Evolutionary conservation across 176 grass and related monocot genomes (phyloP), one percentile per base, ranked within the genome.

Genomic region (Typha latifolia): DNA sequence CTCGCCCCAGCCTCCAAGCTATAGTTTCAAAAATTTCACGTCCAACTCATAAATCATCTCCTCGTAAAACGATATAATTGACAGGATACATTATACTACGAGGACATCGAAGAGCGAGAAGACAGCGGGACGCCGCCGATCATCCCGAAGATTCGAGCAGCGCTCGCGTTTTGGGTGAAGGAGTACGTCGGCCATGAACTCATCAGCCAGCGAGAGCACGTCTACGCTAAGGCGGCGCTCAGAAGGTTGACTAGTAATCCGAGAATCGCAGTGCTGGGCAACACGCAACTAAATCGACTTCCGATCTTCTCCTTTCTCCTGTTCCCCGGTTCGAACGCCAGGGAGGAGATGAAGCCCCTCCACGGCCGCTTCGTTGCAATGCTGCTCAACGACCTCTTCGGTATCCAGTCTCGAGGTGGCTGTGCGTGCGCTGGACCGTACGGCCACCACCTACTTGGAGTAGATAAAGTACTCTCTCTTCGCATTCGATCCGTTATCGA

Each of bases 381-480:
- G 67, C 69, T 96, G 62, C 69, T 96, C 0, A 90, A 84, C 4
- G 91, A 91, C 75, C 83, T 96, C 53, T 96, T 96, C 1, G 91
- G 91, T 14, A 83, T 96, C 63, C 91, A 96, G 51, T 84, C 87
- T 1, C 86, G 87, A 24, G 91, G 91, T 4, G 91, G 91, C 1
- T 96, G 87, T 16, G 79, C 87, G 0, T 96, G 91, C 4, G 87
- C 91, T 8, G 74, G 79, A 0, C 91, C 87, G 0, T 96, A 96
- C 20, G 91, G 87, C 0, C 87, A 96, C 49, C 59, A 67, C 24
- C 69, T 96, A 63, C 91, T 96, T 12, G 20, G 51, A 2, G 75
- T 96, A 0, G 53, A 84, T 7, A 19, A 73, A 1, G 73, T 77
- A 0, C 82, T 83, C 29, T 96, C 87, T 1, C 84, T 81, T 56